phyloP scores from a whole-genome alignment of 2,329 filamentous ascomycete species.

The Ophiostoma sp. region DNA sequence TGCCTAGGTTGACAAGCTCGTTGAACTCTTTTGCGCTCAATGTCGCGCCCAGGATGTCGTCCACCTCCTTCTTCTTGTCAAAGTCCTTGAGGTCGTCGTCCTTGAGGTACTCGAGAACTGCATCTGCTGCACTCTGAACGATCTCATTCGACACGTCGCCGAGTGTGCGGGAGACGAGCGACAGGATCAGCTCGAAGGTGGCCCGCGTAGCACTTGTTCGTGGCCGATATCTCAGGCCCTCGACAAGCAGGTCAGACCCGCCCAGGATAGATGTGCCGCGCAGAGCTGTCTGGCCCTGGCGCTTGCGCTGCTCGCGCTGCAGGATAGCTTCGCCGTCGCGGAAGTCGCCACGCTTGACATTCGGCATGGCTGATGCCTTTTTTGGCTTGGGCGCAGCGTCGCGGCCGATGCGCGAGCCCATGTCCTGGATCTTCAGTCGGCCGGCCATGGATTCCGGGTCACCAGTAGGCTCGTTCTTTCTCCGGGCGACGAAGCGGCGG shows the following conservation, averaged over 20 bases:
- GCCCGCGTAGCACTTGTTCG: constrained; percentile 85
- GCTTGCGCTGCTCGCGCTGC: constrained; percentile 77
- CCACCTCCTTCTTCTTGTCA: constrained; percentile 96
- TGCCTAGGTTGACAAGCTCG: constrained; percentile 89
- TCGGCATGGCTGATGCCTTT: constrained; percentile 61
- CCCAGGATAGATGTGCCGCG: constrained; percentile 73
- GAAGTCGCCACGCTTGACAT: constrained; percentile 68
- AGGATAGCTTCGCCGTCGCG: constrained; percentile 79
- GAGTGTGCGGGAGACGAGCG: constrained; percentile 78
- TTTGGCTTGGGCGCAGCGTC: constrained; percentile 77
- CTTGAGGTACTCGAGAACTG: constrained; percentile 83
- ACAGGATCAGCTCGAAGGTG: constrained; percentile 90
- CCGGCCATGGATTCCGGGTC: constrained; percentile 97
- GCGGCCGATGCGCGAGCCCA: constrained; percentile 78
- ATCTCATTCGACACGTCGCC: constrained; percentile 91
- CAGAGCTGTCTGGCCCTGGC: constrained; percentile 67
- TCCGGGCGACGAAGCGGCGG: constrained; percentile 86
- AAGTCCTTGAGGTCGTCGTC: constrained; percentile 95
- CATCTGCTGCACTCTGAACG: constrained; percentile 89
- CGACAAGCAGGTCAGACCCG: constrained; percentile 75
- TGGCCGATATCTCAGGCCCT: constrained; percentile 87
- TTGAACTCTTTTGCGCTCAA: constrained; percentile 91
- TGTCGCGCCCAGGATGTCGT: constrained; percentile 80
- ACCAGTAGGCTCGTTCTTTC: constrained; percentile 90
- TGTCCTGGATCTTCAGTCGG: constrained; percentile 86